These are phyloP conservation scores for Fraxinus albicans DNA, from an alignment of 305 asterid species.

Conservation along the genomic window DNA sequence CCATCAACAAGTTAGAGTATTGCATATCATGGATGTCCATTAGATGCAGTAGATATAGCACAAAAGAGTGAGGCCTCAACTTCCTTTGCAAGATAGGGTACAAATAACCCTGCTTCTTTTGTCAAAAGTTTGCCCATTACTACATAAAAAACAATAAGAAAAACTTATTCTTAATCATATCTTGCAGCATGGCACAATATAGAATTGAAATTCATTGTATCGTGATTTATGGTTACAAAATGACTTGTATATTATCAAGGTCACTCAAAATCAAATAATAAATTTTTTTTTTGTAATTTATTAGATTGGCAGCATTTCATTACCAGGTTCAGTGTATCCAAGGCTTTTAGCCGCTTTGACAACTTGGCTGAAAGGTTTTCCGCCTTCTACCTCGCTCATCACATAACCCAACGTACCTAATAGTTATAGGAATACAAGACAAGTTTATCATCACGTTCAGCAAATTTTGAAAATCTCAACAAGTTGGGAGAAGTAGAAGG, in stretches of 20 bases:
- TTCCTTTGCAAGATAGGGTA: neutral
- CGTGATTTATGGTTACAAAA: slow-evolving; percentile 1
- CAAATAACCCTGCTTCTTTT: slow-evolving; percentile 1
- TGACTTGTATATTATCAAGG: neutral
- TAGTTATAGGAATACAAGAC: slow-evolving; percentile 18
- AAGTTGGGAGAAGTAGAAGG: slow-evolving; percentile 2
- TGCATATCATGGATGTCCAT: neutral
- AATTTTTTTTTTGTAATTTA: slow-evolving; percentile 9
- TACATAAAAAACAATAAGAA: neutral
- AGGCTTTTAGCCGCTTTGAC: slow-evolving; percentile 79
- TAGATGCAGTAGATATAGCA: neutral
- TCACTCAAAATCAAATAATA: neutral
- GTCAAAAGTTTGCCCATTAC: slow-evolving; percentile 11
- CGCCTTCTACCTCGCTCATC: slow-evolving; percentile 90
- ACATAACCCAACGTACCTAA: slow-evolving; percentile 95
- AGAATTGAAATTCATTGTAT: neutral
- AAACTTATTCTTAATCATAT: neutral
- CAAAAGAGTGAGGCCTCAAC: slow-evolving; percentile 5
- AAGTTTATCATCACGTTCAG: slow-evolving; percentile 16
- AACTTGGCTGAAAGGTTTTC: slow-evolving; percentile 84
- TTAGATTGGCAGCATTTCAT: neutral
- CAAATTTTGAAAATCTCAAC: slow-evolving; percentile 18
- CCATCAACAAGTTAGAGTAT: neutral
- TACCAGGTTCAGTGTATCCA: slow-evolving; percentile 98
- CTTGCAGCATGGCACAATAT: slow-evolving; percentile 14